These are phyloP conservation scores for Apiotrichum gracile DNA, from an alignment of 1,284 basidiomycete species.

Conservation along the genomic window DNA sequence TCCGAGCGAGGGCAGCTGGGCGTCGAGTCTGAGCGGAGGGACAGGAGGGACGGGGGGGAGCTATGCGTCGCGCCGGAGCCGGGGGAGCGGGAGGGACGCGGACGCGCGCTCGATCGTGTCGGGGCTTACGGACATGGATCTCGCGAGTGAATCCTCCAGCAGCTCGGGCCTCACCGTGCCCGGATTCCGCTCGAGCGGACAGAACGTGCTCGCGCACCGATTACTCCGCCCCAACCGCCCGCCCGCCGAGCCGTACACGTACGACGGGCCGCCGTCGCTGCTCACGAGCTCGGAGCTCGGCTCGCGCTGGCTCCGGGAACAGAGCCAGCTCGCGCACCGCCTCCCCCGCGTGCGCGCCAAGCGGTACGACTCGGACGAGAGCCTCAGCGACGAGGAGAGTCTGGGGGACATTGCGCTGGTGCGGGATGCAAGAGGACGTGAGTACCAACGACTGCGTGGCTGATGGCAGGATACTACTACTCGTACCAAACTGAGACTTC, in stretches of 20 bases:
- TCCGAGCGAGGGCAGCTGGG: constrained; percentile 6
- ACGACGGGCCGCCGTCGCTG: constrained; percentile 23
- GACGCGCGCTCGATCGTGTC: background rate
- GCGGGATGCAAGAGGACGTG: constrained; percentile 43
- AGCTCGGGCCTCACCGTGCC: background rate
- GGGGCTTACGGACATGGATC: background rate
- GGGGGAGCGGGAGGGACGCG: too few relatives aligned
- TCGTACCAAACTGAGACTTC: constrained; percentile 40
- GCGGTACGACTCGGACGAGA: constrained; percentile 33
- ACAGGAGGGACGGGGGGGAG: background rate
- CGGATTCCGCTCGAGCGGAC: background rate
- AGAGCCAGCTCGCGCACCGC: constrained; percentile 53
- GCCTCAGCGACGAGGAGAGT: constrained; percentile 37
- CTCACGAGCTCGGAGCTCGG: constrained; percentile 55
- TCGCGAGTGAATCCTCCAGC: background rate
- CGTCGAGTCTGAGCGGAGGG: too few relatives aligned
- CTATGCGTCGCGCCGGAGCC: background rate
- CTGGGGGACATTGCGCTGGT: constrained; percentile 39
- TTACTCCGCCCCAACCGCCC: background rate
- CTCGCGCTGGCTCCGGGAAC: constrained; percentile 73
- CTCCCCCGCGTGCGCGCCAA: constrained; percentile 9
- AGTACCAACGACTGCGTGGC: constrained; percentile 6
- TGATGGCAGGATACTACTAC: constrained; percentile 42
- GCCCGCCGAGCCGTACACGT: background rate
- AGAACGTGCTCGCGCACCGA: background rate